A percentile compares a stretch with the other conserved stretches of the same genome.
Conservation (phyloP, 352 stramenopile genomes). For the Globisporangium rhizosaccharum region DNA sequence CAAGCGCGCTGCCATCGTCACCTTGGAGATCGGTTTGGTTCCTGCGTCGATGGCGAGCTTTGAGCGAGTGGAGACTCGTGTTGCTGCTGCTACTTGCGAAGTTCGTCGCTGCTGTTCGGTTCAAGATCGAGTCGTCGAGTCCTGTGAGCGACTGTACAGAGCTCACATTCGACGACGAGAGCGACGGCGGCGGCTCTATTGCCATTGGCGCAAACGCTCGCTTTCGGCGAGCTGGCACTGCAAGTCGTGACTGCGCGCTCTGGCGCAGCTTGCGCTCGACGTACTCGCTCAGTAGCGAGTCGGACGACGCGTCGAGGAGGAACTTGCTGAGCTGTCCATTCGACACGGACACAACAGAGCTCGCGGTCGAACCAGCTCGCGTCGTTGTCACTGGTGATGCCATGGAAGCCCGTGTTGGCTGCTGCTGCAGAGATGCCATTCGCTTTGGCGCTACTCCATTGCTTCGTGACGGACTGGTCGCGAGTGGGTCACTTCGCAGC, state of each 20-base stretch:
- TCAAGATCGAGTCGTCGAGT: slow-evolving; percentile 30
- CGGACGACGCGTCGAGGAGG: slow-evolving; percentile 44
- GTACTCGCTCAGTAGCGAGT: slow-evolving; percentile 53
- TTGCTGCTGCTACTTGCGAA: not conserved
- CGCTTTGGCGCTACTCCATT: not conserved
- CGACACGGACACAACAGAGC: slow-evolving; percentile 9
- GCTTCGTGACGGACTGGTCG: not conserved
- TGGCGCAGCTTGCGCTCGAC: slow-evolving; percentile 58
- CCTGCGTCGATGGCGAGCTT: not conserved
- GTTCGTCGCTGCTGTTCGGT: slow-evolving; percentile 4
- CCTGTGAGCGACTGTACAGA: slow-evolving; percentile 19
- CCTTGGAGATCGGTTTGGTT: slow-evolving; percentile 6
- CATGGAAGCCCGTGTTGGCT: not conserved
- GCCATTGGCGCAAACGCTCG: slow-evolving; percentile 8
- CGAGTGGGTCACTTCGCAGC: slow-evolving; percentile 32
- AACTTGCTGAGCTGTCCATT: slow-evolving; percentile 36
- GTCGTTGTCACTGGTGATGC: not conserved
- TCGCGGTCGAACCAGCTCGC: slow-evolving; percentile 2
- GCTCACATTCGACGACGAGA: slow-evolving; percentile 25
- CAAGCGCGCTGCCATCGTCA: slow-evolving; percentile 6
- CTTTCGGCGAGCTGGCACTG: not conserved
- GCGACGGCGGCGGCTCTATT: slow-evolving; percentile 39
- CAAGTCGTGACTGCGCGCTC: slow-evolving; percentile 6
- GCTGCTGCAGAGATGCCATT: not conserved
- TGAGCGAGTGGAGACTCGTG: not conserved